Percentiles rank a stretch among this genome's conserved stretches.
Conservation (phyloP, 23 red algal genomes). For the Gracilaria vermiculophylla region DNA sequence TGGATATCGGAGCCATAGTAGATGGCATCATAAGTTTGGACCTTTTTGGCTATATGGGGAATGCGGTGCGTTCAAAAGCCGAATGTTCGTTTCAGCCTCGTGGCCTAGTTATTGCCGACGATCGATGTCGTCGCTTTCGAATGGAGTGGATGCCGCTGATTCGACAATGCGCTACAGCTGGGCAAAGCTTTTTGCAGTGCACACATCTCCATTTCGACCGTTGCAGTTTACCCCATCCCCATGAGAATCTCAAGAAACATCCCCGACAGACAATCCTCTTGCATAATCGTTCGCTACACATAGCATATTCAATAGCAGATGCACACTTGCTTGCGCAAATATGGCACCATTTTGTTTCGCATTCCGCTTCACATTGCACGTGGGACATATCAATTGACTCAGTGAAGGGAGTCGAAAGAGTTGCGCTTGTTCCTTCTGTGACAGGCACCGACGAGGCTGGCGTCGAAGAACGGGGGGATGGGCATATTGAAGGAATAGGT, state of each 20-base stretch:
- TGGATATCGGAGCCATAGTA: not conserved
- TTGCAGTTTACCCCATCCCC: conserved; percentile 18
- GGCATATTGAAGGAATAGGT: not conserved
- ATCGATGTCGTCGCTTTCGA: conserved; percentile 2
- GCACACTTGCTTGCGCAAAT: not conserved
- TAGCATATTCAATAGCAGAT: not conserved
- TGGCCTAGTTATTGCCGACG: not conserved
- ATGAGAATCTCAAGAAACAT: conserved; percentile 10
- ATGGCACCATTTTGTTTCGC: not conserved
- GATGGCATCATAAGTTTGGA: no score
- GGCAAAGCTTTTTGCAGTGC: not conserved
- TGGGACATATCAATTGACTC: not conserved
- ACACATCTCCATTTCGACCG: not conserved
- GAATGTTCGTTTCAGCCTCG: not conserved
- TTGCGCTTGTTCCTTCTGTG: conserved; percentile 1
- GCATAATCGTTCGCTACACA: not conserved
- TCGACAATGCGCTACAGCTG: not conserved
- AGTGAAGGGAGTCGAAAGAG: not conserved
- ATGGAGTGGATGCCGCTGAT: conserved; percentile 1
- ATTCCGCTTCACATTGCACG: not conserved
- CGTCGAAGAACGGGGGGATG: not conserved
- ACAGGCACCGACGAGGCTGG: not conserved
- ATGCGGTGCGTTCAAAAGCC: no score
- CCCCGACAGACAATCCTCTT: not conserved
- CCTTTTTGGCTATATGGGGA: no score